These are phyloP conservation scores for Nitzschia sp. DNA, from an alignment of 108 stramenopile genomes.

Conservation along the genomic window DNA sequence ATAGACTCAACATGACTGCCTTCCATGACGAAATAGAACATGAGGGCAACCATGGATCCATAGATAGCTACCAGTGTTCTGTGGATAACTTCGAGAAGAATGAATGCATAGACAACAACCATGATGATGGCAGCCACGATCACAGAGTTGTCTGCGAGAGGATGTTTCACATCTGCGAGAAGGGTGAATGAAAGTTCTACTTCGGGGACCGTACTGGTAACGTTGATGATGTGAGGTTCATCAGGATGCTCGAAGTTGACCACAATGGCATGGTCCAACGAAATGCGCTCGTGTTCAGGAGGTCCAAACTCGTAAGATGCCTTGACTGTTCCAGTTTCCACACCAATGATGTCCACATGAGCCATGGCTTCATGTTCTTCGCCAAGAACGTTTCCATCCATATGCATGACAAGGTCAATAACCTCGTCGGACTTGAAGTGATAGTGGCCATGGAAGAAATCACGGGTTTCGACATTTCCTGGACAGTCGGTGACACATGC, in stretches of 20 bases:
- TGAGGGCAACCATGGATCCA: slow-evolving; percentile 55
- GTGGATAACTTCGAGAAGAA: slow-evolving; percentile 65
- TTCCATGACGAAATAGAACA: slow-evolving; percentile 59
- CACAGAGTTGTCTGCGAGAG: slow-evolving; percentile 41
- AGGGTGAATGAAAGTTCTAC: slow-evolving; percentile 46
- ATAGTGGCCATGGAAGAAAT: slow-evolving; percentile 48
- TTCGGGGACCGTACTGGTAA: slow-evolving; percentile 27
- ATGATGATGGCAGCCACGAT: slow-evolving; percentile 59
- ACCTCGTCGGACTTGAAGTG: slow-evolving; percentile 39
- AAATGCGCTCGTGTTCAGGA: slow-evolving; percentile 35
- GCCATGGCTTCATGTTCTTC: slow-evolving; percentile 21
- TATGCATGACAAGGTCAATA: slow-evolving; percentile 39
- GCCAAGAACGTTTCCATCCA: slow-evolving; percentile 44
- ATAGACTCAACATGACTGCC: slow-evolving; percentile 48
- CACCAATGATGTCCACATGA: slow-evolving; percentile 26
- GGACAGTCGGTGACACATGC: slow-evolving; percentile 48
- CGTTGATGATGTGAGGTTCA: slow-evolving; percentile 53
- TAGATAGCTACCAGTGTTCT: slow-evolving; percentile 64
- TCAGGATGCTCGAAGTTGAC: slow-evolving; percentile 47
- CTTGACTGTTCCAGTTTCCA: slow-evolving; percentile 8
- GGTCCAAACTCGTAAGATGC: slow-evolving; percentile 38
- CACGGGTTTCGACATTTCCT: slow-evolving; percentile 39
- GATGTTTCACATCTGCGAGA: slow-evolving; percentile 27
- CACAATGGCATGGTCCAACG: slow-evolving; percentile 28
- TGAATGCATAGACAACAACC: slow-evolving; percentile 61